Base-by-base conservation (phyloP, 805 yeast genomes). In the Gaillardinia entomophila region DNA sequence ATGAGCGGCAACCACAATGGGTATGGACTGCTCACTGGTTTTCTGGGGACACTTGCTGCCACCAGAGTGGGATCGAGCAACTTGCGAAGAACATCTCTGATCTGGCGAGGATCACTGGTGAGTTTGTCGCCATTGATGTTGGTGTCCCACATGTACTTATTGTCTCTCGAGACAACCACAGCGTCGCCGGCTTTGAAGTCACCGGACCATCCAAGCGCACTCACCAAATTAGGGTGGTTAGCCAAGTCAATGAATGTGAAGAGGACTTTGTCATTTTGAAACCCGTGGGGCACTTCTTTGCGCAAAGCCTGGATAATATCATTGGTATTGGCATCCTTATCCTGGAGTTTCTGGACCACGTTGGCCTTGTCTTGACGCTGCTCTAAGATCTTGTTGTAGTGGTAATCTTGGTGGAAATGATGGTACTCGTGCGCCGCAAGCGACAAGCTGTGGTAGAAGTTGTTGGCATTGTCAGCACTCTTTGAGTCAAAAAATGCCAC, bases 161-260 rank as follows among this genome's bases (percentile, higher is more conserved):
- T 51, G 60, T 71, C 68, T 40, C 68, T 68, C 20, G 66, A 57
- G 2, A 80, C 55, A 2, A 83, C 52, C 2, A 83, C 46, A 0
- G 75, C 61, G 49, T 82, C 85, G 4, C 89, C 90, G 2, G 57
- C 49, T 7, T 52, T 38, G 40, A 60, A 68, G 0, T 46, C 34
- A n/a, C 49, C 43, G 2, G 54, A 57, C 73, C 77, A 69, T 3
- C 62, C 66, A 7, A 34, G 29, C 11, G 40, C 27, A 3, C 44
- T 28, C 4, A 66, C 49, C 8, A 66, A 42, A 3, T 53, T 42
- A 1, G 49, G 46, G 27, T 59, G 46, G 13, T 62, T 57, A 2
- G 66, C 49, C 13, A 76, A 41, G 46, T 82, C 86, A 10, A 79
- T 41, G 42, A 66, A 79, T 0, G 75, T 64, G 34, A 73, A 51